These are phyloP conservation scores for Pontederia crassipes DNA, from an alignment of 176 grass and related monocot species.

Conservation along the genomic window DNA sequence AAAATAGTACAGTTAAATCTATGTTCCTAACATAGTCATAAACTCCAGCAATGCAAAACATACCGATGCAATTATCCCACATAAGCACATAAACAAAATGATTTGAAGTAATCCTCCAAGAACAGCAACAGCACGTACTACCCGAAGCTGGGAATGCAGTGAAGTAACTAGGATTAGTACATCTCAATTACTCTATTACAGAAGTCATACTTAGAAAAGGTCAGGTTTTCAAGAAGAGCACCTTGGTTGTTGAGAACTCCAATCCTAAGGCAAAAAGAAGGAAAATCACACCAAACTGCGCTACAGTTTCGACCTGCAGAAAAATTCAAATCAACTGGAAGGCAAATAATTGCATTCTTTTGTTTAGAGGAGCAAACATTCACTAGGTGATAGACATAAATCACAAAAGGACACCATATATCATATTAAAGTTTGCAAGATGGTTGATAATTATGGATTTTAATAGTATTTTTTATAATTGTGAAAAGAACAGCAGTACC, in stretches of 20 bases:
- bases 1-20: neutral
- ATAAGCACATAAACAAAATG: constrained; percentile 93
- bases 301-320: constrained; percentile 93
- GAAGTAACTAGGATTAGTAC: constrained; percentile 5
- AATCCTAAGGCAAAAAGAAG: constrained; percentile 95
- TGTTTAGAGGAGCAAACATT: too few species aligned
- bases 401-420: too few species aligned
- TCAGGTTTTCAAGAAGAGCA: constrained; percentile 22
- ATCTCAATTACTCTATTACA: neutral
- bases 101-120: constrained; percentile 94
- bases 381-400: too few species aligned
- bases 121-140: constrained; percentile 91
- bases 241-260: constrained; percentile 91
- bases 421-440: too few species aligned
- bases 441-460: too few species aligned
- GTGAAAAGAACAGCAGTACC: too few species aligned
- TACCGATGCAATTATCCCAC: constrained; percentile 93
- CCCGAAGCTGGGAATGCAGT: constrained; percentile 62
- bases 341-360: too few species aligned
- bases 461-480: too few species aligned
- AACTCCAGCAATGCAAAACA: constrained; percentile 1
- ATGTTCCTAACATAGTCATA: too few species aligned
- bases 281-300: constrained; percentile 99
- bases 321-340: neutral
- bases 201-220: neutral